A percentile compares a stretch with the other conserved stretches of the same genome.
phyloP scores from a whole-genome alignment of 169 alveolate genomes.

The Plasmodium yoelii region DNA sequence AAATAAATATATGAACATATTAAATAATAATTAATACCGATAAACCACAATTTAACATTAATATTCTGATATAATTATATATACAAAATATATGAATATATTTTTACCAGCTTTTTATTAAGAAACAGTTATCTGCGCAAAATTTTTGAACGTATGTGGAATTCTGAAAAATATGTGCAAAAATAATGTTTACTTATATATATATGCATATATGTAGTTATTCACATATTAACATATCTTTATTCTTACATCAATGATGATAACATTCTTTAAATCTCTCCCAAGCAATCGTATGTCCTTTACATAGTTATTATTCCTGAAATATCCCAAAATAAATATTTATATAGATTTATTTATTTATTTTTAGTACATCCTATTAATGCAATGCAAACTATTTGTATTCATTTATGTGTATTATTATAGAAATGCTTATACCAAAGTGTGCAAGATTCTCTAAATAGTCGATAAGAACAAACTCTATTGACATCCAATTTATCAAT shows the following conservation, averaged over 20 bases:
- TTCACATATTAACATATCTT: background rate
- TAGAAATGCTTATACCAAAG: conserved; percentile 28
- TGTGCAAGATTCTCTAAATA: conserved; percentile 89
- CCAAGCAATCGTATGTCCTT: conserved; percentile 91
- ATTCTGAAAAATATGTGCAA: conserved; percentile 76
- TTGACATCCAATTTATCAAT: conserved; percentile 84
- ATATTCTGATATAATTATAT: background rate
- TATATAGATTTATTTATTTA: background rate
- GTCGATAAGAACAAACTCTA: conserved; percentile 82
- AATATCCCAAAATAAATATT: background rate
- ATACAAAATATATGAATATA: conserved; percentile 3
- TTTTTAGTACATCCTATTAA: background rate
- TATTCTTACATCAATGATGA: conserved; percentile 87
- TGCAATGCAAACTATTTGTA: too few species aligned
- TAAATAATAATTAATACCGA: background rate
- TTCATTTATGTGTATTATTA: too few species aligned
- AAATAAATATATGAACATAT: background rate
- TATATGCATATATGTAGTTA: background rate
- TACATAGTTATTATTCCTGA: conserved; percentile 85
- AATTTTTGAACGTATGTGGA: conserved; percentile 92
- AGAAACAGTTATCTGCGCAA: conserved; percentile 94
- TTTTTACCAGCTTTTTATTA: conserved; percentile 91
- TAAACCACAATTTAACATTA: too few species aligned
- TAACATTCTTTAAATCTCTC: conserved; percentile 89
- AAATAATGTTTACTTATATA: background rate